Conservation (phyloP, 345 rosid genomes). For the Pseudoturritis turrita region DNA sequence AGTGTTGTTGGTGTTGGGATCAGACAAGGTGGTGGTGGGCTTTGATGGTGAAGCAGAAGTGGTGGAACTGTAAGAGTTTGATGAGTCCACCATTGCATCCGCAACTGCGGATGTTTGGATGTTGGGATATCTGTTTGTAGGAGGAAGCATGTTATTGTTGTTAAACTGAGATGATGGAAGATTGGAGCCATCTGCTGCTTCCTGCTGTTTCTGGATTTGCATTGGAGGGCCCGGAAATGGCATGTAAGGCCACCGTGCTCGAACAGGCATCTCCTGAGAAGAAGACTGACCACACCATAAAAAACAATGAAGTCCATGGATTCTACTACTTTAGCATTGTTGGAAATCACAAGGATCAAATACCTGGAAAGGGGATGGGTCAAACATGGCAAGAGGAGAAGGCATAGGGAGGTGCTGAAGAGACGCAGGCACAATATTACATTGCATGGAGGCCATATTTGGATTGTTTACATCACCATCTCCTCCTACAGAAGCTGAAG, state of each 20-base stretch:
- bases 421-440: conserved; percentile 62
- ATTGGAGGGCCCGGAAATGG: conserved; percentile 49
- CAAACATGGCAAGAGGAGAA: conserved; percentile 86
- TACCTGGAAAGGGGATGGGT: conserved; percentile 96
- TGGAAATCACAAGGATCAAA: not conserved
- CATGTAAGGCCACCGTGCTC: conserved; percentile 82
- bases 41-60: conserved; percentile 31
- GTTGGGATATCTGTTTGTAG: conserved; percentile 49
- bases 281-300: conserved; percentile 47
- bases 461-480: conserved; percentile 62
- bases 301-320: not conserved
- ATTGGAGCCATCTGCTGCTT: conserved; percentile 33
- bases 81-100: conserved; percentile 46
- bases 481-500: conserved; percentile 54
- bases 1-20: conserved; percentile 28
- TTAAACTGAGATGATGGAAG: conserved; percentile 49
- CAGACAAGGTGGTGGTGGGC: conserved; percentile 22
- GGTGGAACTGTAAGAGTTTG: conserved; percentile 39
- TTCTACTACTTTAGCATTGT: conserved; percentile 13
- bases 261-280: conserved; percentile 63
- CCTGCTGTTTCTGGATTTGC: conserved; percentile 67
- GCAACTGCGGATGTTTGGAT: conserved; percentile 40
- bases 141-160: conserved; percentile 50
- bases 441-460: conserved; percentile 53
- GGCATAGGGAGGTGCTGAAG: conserved; percentile 85